These are phyloP conservation scores for Fragaria vesca DNA, from an alignment of 306 rosid species.

Conservation along the genomic window DNA sequence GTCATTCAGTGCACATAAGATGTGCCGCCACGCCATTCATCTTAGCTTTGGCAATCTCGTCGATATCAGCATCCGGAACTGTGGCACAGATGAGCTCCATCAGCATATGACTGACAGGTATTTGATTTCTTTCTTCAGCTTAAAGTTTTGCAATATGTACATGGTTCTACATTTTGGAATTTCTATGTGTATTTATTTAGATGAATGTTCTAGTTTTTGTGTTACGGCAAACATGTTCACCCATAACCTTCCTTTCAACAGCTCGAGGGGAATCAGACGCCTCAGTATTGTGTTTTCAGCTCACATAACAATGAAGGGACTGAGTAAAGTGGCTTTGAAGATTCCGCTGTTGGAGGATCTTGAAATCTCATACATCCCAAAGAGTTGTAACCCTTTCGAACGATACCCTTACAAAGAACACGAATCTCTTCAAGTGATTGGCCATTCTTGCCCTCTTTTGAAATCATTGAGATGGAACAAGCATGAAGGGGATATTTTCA, in stretches of 20 bases:
- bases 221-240: not conserved
- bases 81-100: slow-evolving; percentile 41
- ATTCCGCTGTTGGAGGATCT: too few species aligned
- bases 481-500: too few species aligned
- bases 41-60: slow-evolving; percentile 32
- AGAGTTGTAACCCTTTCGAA: too few species aligned
- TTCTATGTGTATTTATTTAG: too few species aligned
- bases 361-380: too few species aligned
- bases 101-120: slow-evolving; percentile 41
- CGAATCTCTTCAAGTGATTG: slow-evolving; percentile 41
- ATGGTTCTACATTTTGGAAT: not conserved
- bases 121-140: not conserved
- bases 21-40: slow-evolving; percentile 48
- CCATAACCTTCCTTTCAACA: too few species aligned
- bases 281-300: slow-evolving; percentile 33
- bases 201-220: not conserved
- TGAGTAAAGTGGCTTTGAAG: not conserved
- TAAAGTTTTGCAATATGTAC: not conserved
- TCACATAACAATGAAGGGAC: slow-evolving; percentile 21
- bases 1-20: not conserved
- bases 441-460: slow-evolving; percentile 42
- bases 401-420: too few species aligned
- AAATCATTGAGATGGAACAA: slow-evolving; percentile 3
- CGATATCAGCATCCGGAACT: slow-evolving; percentile 37
- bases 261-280: slow-evolving; percentile 26